Evolutionary conservation across 805 yeast genomes (phyloP).

Genomic region (Wickerhamomyces strasburgensis): DNA sequence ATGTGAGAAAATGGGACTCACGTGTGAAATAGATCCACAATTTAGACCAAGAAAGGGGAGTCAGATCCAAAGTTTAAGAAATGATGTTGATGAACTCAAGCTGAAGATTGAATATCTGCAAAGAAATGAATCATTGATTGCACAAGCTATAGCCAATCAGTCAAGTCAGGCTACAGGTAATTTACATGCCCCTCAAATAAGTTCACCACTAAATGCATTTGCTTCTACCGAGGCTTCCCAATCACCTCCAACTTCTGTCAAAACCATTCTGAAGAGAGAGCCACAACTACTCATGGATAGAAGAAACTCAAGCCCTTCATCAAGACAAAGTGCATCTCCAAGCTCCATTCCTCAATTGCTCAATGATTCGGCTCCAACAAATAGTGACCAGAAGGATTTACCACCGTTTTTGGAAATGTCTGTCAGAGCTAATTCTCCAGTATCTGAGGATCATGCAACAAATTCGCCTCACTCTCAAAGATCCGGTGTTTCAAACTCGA

Average conservation of each 20-base stretch:
- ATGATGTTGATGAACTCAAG: conserved; percentile 78
- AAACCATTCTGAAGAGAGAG: conserved; percentile 41
- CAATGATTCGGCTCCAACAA: conserved; percentile 40
- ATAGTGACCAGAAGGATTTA: conserved; percentile 30
- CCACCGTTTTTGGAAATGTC: conserved; percentile 42
- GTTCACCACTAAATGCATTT: conserved; percentile 18
- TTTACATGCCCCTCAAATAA: conserved; percentile 16
- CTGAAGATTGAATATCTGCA: conserved; percentile 63
- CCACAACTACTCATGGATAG: conserved; percentile 36
- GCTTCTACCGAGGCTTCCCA: conserved; percentile 6
- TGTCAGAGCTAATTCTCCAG: conserved; percentile 28
- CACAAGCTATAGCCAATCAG: conserved; percentile 47
- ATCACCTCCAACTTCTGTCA: conserved; percentile 29
- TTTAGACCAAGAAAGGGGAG: conserved; percentile 90
- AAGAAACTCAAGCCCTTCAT: conserved; percentile 21
- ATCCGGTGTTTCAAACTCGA: conserved; percentile 19
- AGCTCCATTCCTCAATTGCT: conserved; percentile 30
- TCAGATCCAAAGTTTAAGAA: conserved; percentile 76
- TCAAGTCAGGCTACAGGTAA: conserved; percentile 7
- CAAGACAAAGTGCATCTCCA: conserved; percentile 22
- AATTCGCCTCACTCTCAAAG: conserved; percentile 22
- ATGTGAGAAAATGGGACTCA: conserved; percentile 73
- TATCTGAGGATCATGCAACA: conserved; percentile 5
- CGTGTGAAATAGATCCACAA: conserved; percentile 86
- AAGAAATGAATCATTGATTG: conserved; percentile 61